Evolutionary conservation across 2,329 filamentous ascomycete genomes (phyloP).

Genomic region (Myriosclerotinia duriaeana): DNA sequence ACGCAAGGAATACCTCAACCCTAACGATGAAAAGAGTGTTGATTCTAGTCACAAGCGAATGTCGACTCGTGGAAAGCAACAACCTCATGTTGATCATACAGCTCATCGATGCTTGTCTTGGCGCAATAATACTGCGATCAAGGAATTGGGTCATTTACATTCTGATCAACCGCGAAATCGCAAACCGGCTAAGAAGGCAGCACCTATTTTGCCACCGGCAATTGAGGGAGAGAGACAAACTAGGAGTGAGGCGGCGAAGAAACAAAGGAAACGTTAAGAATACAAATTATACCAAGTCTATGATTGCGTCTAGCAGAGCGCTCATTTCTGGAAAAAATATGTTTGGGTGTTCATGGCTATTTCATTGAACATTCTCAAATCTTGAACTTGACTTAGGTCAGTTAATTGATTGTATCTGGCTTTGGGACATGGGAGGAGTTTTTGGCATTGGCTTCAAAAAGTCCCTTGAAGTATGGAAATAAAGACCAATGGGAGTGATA

Average conservation of each 20-base stretch:
- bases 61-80: conserved; percentile 58
- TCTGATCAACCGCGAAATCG: conserved; percentile 54
- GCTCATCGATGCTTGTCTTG: conserved; percentile 62
- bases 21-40: conserved; percentile 51
- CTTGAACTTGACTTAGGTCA: neutral
- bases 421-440: neutral
- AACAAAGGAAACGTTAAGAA: conserved; percentile 28
- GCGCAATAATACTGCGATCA: conserved; percentile 61
- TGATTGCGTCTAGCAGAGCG: neutral
- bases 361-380: neutral
- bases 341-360: neutral
- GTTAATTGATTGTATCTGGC: neutral
- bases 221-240: conserved; percentile 44
- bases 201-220: conserved; percentile 22
- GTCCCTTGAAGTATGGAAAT: neutral
- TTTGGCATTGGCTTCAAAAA: neutral
- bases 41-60: conserved; percentile 49
- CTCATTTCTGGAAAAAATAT: neutral
- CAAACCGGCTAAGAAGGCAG: conserved; percentile 40
- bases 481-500: neutral
- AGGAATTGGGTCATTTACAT: conserved; percentile 59
- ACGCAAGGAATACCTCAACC: conserved; percentile 68
- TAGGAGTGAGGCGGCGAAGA: conserved; percentile 38
- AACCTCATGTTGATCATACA: conserved; percentile 51
- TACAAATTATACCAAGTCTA: neutral